phyloP scores from a whole-genome alignment of 2,329 filamentous ascomycete species.

The Endoconidiophora polonica region DNA sequence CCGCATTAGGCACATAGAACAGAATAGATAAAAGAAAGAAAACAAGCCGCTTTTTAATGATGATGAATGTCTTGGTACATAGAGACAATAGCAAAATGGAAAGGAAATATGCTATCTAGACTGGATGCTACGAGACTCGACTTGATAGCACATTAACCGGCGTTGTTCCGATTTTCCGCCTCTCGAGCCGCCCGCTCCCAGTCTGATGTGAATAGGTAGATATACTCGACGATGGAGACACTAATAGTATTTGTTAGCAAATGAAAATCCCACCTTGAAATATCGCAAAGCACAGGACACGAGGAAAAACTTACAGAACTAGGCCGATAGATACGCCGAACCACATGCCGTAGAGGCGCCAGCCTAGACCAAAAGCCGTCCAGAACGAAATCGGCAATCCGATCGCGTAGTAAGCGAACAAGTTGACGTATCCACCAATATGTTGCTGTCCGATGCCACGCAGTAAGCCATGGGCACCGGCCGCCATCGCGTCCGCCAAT shows the following conservation, averaged over 20 bases:
- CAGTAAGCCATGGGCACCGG: conserved; percentile 68
- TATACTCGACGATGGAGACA: conserved; percentile 36
- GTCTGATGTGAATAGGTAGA: conserved; percentile 33
- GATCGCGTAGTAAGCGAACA: conserved; percentile 73
- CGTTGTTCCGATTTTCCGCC: conserved; percentile 33
- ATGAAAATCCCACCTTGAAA: background rate
- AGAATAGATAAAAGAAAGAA: too few relatives aligned
- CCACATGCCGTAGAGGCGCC: conserved; percentile 73
- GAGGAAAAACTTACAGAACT: conserved; percentile 30
- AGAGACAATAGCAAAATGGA: too few relatives aligned
- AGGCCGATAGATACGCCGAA: conserved; percentile 59
- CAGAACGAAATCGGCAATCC: conserved; percentile 72
- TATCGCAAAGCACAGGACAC: background rate
- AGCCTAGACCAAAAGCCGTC: conserved; percentile 58
- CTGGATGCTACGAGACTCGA: too few relatives aligned
- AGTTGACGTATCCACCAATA: conserved; percentile 75
- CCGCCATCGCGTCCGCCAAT: conserved; percentile 66
- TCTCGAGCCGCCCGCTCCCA: conserved; percentile 38
- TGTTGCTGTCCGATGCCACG: conserved; percentile 78
- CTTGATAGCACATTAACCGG: conserved; percentile 20
- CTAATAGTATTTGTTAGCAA: conserved; percentile 20
- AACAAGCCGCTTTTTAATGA: too few relatives aligned
- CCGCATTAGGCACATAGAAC: too few relatives aligned
- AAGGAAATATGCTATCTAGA: too few relatives aligned
- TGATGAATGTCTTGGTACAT: too few relatives aligned